These are phyloP conservation scores for Metschnikowia santaceciliae DNA, from an alignment of 805 yeast species.

Conservation along the genomic window DNA sequence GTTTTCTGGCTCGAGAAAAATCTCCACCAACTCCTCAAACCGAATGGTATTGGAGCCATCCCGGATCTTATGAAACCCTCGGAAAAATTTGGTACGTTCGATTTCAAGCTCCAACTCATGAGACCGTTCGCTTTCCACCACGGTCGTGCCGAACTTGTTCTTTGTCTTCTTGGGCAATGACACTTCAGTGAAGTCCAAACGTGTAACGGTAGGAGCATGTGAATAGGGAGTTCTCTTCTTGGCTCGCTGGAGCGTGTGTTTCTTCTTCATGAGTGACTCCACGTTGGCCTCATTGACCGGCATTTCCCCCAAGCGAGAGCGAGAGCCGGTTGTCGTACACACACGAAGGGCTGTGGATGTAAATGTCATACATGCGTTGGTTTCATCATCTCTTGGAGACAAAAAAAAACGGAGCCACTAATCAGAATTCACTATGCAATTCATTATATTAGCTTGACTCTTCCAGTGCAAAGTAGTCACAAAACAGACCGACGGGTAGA, in stretches of 20 bases:
- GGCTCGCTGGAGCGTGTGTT: constrained; percentile 55
- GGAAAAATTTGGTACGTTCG: constrained; percentile 36
- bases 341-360: no score
- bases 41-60: constrained; percentile 47
- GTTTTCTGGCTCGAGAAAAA: constrained; percentile 40
- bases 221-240: constrained; percentile 70
- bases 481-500: no score
- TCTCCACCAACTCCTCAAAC: constrained; percentile 56
- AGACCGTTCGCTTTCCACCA: constrained; percentile 33
- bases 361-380: no score
- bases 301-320: no score
- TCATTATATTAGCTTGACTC: no score
- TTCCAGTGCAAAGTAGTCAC: no score
- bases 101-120: constrained; percentile 41
- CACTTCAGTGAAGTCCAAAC: constrained; percentile 70
- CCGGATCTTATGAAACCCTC: constrained; percentile 38
- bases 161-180: constrained; percentile 29
- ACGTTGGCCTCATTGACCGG: constrained; percentile 19
- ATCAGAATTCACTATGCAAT: no score
- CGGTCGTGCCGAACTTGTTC: constrained; percentile 35
- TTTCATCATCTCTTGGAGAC: no score
- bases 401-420: no score
- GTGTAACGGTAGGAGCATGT: constrained; percentile 68
- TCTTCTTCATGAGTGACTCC: constrained; percentile 46
- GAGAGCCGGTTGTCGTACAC: no score